Evolutionary conservation across 371 early-diverging fungal species (phyloP).

Genomic region (Phascolomyces articulosus): DNA sequence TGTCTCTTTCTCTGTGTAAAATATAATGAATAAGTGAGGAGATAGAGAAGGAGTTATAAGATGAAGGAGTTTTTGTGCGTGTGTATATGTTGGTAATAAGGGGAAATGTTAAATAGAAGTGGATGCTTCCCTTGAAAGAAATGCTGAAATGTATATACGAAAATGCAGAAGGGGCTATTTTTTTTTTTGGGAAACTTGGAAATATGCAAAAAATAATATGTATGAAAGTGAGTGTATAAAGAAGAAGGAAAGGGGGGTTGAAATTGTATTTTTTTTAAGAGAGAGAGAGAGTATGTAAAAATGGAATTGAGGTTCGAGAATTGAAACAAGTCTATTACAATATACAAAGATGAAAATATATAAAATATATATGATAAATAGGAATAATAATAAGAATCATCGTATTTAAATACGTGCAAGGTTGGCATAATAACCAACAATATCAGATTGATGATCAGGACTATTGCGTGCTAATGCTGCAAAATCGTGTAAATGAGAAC

Average conservation of each 20-base stretch:
- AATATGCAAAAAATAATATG: too few relatives aligned
- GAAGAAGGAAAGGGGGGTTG: neutral
- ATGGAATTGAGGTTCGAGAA: too few relatives aligned
- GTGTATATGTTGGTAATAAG: too few relatives aligned
- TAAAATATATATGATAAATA: neutral
- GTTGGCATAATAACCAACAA: constrained; percentile 18
- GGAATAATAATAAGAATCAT: neutral
- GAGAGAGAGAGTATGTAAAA: too few relatives aligned
- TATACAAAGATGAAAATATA: neutral
- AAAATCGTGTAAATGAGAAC: constrained; percentile 9
- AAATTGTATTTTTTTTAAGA: neutral
- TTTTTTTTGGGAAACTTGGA: neutral
- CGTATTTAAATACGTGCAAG: constrained; percentile 15
- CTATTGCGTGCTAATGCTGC: constrained; percentile 11
- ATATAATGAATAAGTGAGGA: too few relatives aligned
- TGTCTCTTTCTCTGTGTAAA: too few relatives aligned
- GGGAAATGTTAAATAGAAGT: too few relatives aligned
- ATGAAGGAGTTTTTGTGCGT: too few relatives aligned
- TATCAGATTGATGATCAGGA: constrained; percentile 15
- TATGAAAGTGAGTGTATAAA: neutral
- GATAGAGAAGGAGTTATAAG: neutral
- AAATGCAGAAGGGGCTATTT: neutral
- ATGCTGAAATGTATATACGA: too few relatives aligned
- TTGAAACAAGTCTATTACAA: neutral
- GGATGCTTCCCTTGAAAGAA: too few relatives aligned